phyloP scores from a whole-genome alignment of 2,329 filamentous ascomycete species.

The Tolypocladium paradoxum region DNA sequence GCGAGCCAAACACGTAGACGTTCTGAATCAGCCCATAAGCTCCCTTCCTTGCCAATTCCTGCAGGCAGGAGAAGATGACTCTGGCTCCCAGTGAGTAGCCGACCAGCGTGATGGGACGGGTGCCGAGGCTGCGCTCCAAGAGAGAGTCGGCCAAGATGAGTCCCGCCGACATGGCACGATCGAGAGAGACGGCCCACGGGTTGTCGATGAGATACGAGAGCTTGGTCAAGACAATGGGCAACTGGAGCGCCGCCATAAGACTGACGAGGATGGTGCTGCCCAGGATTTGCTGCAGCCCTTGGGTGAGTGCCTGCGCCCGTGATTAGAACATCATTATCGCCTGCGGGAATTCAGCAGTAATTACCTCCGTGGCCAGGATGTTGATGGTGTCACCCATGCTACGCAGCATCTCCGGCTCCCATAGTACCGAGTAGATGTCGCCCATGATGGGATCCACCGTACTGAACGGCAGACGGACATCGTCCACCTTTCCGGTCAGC shows the following conservation, averaged over 20 bases:
- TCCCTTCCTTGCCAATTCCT: slow-evolving; percentile 74
- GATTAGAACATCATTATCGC: not conserved
- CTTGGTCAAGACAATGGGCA: slow-evolving; percentile 89
- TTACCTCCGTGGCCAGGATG: slow-evolving; percentile 90
- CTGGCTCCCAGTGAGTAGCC: slow-evolving; percentile 89
- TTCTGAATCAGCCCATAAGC: slow-evolving; percentile 86
- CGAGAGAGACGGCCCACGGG: slow-evolving; percentile 93
- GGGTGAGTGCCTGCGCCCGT: slow-evolving; percentile 64
- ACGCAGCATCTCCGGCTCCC: slow-evolving; percentile 96
- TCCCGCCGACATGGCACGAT: slow-evolving; percentile 78
- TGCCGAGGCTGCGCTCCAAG: slow-evolving; percentile 82
- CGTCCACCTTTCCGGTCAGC: slow-evolving; percentile 97
- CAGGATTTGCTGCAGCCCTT: slow-evolving; percentile 90
- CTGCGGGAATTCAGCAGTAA: slow-evolving; percentile 17
- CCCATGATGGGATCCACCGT: slow-evolving; percentile 97
- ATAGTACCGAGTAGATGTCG: slow-evolving; percentile 90
- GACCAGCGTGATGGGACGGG: slow-evolving; percentile 82
- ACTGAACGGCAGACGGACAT: slow-evolving; percentile 89
- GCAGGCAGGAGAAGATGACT: slow-evolving; percentile 85
- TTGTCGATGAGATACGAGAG: slow-evolving; percentile 96
- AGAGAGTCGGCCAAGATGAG: slow-evolving; percentile 90
- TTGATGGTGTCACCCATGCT: slow-evolving; percentile 99
- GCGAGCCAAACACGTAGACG: slow-evolving; percentile 88
- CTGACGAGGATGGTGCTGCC: slow-evolving; percentile 80
- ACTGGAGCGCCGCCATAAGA: slow-evolving; percentile 83